Evolutionary conservation across 176 grass and related monocot species (phyloP).

Genomic region (Hordeum vulgare): DNA sequence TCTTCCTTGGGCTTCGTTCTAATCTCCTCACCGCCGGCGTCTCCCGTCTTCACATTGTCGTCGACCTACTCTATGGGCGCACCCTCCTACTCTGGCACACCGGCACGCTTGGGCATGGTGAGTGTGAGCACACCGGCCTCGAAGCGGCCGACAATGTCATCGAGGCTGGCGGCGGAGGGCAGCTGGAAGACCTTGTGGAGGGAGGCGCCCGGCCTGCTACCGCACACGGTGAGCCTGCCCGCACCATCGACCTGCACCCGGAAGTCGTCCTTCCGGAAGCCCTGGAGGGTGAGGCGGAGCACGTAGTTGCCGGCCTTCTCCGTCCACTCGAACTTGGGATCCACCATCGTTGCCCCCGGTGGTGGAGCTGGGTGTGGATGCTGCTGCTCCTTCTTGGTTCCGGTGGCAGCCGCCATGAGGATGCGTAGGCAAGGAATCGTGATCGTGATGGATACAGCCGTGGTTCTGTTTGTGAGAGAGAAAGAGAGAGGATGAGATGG

Average conservation of each 20-base stretch:
- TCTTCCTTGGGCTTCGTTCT: background rate
- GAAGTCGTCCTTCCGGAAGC: slow-evolving; percentile 55
- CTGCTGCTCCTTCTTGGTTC: background rate
- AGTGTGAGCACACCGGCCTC: slow-evolving; percentile 29
- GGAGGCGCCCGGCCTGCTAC: background rate
- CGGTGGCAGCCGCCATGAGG: background rate
- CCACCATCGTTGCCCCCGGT: background rate
- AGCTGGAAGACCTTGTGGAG: slow-evolving; percentile 46
- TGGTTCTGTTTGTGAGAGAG: background rate
- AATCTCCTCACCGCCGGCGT: no score
- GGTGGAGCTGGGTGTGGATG: background rate
- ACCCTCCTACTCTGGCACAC: background rate
- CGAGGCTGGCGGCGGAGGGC: slow-evolving; percentile 25
- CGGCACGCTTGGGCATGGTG: slow-evolving; percentile 29
- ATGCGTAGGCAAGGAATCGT: background rate
- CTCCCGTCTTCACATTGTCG: no score
- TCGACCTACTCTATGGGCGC: background rate
- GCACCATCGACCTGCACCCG: slow-evolving; percentile 41
- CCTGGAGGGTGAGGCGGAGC: background rate
- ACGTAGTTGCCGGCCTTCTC: background rate
- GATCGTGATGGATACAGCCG: background rate
- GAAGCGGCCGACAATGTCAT: slow-evolving; percentile 37
- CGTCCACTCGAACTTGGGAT: background rate
- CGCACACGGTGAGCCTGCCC: slow-evolving; percentile 44
- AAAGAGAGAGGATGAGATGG: background rate